Evolutionary conservation across 257 asterid species (phyloP), one percentile per base, ranked within the genome.

Genomic region (Ehretia macrophylla): DNA sequence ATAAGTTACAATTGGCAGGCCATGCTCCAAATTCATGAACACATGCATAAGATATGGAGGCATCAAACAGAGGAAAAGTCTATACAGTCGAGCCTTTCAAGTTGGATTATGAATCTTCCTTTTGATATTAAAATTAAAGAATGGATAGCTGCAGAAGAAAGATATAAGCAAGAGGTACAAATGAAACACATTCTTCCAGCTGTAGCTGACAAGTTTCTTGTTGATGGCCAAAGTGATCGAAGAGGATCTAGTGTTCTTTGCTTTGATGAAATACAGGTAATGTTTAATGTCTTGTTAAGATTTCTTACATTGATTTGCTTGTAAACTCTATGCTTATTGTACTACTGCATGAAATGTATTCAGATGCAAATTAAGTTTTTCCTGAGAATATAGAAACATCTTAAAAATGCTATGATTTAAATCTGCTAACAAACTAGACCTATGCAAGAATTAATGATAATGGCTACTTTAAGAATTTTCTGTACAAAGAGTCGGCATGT

Each of bases 231-330:
- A 51, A 88, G 85, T 59, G 68, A 49, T 65, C 68, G 63, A 58
- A 76, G 69, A 72, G 99, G 99, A 67, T 88, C 99, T 35, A 83
- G 95, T 69, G 72, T 92, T 69, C 83, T 92, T 64, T 92, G 99
- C 84, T 92, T 88, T 35, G 99, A 92, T 63, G 99, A 92, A 74
- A 80, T 92, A 58, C 99, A 92, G 99, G 99, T 90, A 32, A 20
- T 19, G 44, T 48, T 17, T 55, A 45, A 56, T 52, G 8, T 51
- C 58, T 59, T 32, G 35, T 48, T 12, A 44, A 40, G 45, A 48
- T 49, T 9, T 27, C 45, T 63, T 42, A 38, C 10, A 42, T 14
- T 18, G 11, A 35, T 62, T 17, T 51, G 45, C 12, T 62, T 46
- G 39, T 16, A 52, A 32, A 13, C 17, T 17, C 5, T 18, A 8